Evolutionary conservation across 2,329 filamentous ascomycete species (phyloP).

Genomic region (Ophiostoma quercus): DNA sequence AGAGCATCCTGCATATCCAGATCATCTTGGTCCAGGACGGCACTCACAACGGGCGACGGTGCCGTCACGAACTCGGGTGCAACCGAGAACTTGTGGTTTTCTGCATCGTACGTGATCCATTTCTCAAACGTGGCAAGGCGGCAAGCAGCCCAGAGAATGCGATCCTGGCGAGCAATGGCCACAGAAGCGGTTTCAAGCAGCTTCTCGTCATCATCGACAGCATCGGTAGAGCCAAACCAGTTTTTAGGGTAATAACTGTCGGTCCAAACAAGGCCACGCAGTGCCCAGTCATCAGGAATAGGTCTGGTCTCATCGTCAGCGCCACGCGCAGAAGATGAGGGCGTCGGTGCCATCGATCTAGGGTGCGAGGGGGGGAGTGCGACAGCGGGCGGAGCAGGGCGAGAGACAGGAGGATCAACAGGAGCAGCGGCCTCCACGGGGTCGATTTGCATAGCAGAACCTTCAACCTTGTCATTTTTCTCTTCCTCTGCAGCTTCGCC

Average conservation of each 20-base stretch:
- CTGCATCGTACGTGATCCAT: conserved; percentile 45
- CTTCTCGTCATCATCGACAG: conserved; percentile 63
- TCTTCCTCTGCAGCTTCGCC: background rate
- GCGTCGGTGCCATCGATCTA: background rate
- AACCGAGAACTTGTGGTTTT: conserved; percentile 39
- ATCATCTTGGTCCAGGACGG: background rate
- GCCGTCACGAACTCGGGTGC: conserved; percentile 13
- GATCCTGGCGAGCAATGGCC: conserved; percentile 50
- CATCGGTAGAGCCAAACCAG: conserved; percentile 53
- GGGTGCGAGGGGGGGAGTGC: background rate
- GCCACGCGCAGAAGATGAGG: conserved; percentile 20
- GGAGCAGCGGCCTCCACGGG: background rate
- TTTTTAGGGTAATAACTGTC: conserved; percentile 52
- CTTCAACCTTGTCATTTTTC: background rate
- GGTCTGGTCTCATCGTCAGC: conserved; percentile 51
- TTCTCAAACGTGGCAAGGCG: conserved; percentile 40
- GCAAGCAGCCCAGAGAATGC: conserved; percentile 55
- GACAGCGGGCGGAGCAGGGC: background rate
- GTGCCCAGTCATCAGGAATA: conserved; percentile 63
- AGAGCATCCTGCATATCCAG: background rate
- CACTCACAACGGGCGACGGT: background rate
- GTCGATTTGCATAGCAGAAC: background rate
- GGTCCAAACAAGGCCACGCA: conserved; percentile 59
- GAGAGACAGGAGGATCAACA: background rate
- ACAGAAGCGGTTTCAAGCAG: conserved; percentile 58